Conservation (phyloP, 768 basidiomycete species). For the Pleurotus ostreatus region DNA sequence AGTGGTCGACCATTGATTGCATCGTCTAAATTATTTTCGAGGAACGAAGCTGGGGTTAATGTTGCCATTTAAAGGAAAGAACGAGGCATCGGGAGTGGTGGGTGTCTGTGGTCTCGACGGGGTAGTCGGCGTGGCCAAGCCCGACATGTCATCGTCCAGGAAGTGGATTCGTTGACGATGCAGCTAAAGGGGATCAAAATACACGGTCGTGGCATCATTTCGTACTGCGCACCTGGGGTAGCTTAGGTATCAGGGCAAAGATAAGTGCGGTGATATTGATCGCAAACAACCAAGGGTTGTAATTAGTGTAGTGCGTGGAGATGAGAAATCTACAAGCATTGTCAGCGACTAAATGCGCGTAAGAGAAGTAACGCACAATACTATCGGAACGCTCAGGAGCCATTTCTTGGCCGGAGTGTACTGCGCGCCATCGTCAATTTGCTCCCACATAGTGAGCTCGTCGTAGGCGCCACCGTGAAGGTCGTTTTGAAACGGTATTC, state of each 20-base stretch:
- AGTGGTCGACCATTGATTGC: no score
- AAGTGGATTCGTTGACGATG: slow-evolving; percentile 83
- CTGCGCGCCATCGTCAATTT: slow-evolving; percentile 97
- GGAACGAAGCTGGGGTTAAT: slow-evolving; percentile 1
- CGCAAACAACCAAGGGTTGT: slow-evolving; percentile 90
- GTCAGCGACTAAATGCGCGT: slow-evolving; percentile 4
- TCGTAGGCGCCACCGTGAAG: slow-evolving; percentile 93
- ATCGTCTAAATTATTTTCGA: not conserved
- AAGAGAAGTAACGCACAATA: slow-evolving; percentile 58
- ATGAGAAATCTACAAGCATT: slow-evolving; percentile 72
- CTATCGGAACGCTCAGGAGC: slow-evolving; percentile 86
- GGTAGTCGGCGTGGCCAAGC: slow-evolving; percentile 62
- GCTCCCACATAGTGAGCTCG: slow-evolving; percentile 97
- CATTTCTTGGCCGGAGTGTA: slow-evolving; percentile 99
- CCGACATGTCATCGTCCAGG: slow-evolving; percentile 61
- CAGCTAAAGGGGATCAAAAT: slow-evolving; percentile 38
- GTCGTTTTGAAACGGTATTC: slow-evolving; percentile 90
- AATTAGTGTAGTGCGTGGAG: slow-evolving; percentile 97
- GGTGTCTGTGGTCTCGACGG: slow-evolving; percentile 51
- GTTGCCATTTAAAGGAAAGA: slow-evolving; percentile 10
- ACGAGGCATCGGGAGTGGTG: slow-evolving; percentile 1
- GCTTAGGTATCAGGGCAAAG: slow-evolving; percentile 87
- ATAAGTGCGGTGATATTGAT: slow-evolving; percentile 80
- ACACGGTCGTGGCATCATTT: not conserved
- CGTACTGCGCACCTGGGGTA: slow-evolving; percentile 70